Percentiles rank a stretch among this genome's conserved stretches.
Evolutionary conservation across 2,329 filamentous ascomycete genomes (phyloP).

Genomic region (Ascomycota sp.): DNA sequence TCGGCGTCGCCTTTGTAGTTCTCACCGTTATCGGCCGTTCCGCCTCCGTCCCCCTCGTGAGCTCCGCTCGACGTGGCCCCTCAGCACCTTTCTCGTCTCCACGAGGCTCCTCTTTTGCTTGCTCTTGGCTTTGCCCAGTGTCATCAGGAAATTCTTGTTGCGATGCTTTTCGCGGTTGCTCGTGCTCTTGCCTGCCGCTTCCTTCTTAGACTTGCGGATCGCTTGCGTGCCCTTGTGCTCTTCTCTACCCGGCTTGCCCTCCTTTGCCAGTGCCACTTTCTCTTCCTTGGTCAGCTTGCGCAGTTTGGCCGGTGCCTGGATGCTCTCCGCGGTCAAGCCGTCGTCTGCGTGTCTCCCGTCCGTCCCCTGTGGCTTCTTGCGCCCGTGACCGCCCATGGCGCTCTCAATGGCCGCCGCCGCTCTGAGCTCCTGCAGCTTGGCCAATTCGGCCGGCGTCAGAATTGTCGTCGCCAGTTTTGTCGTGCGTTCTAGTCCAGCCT

Average conservation of each 20-base stretch:
- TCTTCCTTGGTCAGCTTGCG: conserved; percentile 82
- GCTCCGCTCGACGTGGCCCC: conserved; percentile 60
- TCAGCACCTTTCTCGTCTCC: conserved; percentile 62
- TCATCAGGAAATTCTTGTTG: conserved; percentile 99
- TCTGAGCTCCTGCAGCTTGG: conserved; percentile 78
- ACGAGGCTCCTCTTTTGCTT: conserved; percentile 91
- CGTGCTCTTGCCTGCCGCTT: conserved; percentile 76
- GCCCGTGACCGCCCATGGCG: conserved; percentile 22
- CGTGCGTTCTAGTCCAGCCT: conserved; percentile 27
- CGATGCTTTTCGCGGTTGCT: conserved; percentile 94
- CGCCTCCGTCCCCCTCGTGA: conserved; percentile 69
- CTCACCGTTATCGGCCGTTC: conserved; percentile 32
- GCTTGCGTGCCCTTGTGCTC: conserved; percentile 78
- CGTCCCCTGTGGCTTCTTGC: conserved; percentile 25
- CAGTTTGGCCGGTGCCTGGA: conserved; percentile 66
- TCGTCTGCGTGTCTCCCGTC: conserved; percentile 57
- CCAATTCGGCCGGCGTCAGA: conserved; percentile 86
- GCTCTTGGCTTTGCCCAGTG: conserved; percentile 79
- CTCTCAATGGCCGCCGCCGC: conserved; percentile 52
- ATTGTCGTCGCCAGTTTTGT: conserved; percentile 79
- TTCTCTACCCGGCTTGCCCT: conserved; percentile 55
- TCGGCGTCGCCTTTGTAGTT: background rate
- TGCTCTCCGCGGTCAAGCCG: conserved; percentile 73
- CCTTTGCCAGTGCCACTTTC: conserved; percentile 61
- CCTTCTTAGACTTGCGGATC: conserved; percentile 70